Evolutionary conservation across 2,329 filamentous ascomycete species (phyloP), one percentile per base, ranked within the genome.

Genomic region (Exophiala sp.): DNA sequence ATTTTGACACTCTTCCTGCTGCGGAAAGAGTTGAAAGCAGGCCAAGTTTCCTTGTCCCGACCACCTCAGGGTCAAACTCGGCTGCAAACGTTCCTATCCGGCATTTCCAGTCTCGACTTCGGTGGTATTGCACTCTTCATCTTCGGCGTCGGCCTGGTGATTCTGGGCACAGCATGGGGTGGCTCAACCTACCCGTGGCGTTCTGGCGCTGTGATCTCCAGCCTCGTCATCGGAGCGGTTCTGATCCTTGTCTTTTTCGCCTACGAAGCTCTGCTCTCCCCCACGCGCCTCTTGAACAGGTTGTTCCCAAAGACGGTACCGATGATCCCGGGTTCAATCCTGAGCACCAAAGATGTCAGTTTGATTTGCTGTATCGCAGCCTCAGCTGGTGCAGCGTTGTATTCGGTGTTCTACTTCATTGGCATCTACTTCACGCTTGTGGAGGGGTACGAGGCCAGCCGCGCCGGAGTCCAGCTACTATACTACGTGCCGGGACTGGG

Each of bases 371-470:
- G 77, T 50, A 73, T 83, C 56, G 81, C 82, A 56, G 79, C 82
- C 59, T 71, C 75, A 2, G 76, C 76, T 0, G 82, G 82, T 2
- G 75, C 79, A 58, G 61, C 67, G 0, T 64, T 73, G 56, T 75
- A 74, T 62, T 70, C 75, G 10, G 77, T 82, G 1, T 78, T 85
- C 56, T 86, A 86, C 64, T 86, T 85, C 58, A 78, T 83, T 57
- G 79, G 78, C 13, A 74, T 85, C 14, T 86, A 85, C 64, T 86
- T 85, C 63, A 77, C 78, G 1, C 66, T 83, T 13, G 81, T 85
- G 0, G 68, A 79, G 64, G 73, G 70, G 4, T 78, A 77, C 53
- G 63, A 57, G 22, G 71, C 68, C 22, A 74, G 73, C 19, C 61
- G 76, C 42, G 73, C 80, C 1, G 80, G 80, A 2, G 60, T 74